A percentile compares a stretch with the other conserved stretches of the same genome.
Evolutionary conservation across 768 basidiomycete species (phyloP).

Genomic region (Leucocoprinus leucothites): DNA sequence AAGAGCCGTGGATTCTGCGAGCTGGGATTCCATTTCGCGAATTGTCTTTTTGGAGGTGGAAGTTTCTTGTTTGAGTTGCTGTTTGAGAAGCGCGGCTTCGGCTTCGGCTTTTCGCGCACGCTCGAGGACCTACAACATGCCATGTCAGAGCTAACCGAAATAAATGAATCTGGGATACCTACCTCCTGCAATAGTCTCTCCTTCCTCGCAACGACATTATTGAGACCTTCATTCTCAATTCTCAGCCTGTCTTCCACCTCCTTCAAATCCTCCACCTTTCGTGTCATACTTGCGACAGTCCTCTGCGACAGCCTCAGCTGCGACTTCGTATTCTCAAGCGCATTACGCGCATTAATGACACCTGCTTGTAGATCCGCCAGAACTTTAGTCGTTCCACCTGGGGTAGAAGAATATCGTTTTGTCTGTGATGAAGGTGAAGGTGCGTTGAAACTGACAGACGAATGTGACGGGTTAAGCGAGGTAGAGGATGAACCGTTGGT

Average conservation of each 20-base stretch:
- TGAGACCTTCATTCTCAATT: conserved; percentile 83
- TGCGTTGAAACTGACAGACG: too few species aligned
- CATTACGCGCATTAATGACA: conserved; percentile 72
- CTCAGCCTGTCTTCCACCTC: conserved; percentile 80
- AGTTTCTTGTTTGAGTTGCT: conserved; percentile 72
- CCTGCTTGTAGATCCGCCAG: conserved; percentile 85
- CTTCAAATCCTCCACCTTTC: conserved; percentile 86
- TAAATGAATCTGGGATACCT: conserved; percentile 19
- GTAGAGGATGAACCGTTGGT: conserved; percentile 28
- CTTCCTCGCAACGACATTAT: conserved; percentile 85
- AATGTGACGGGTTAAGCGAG: conserved; percentile 34
- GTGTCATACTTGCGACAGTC: conserved; percentile 78
- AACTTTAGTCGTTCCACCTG: conserved; percentile 83
- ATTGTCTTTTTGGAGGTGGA: conserved; percentile 69
- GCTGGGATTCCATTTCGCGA: conserved; percentile 75
- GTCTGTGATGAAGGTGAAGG: conserved; percentile 39
- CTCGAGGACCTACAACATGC: conserved; percentile 68
- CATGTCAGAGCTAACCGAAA: too few species aligned
- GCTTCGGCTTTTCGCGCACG: conserved; percentile 85
- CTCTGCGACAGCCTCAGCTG: conserved; percentile 81
- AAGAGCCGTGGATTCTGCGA: conserved; percentile 71
- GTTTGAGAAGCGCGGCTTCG: conserved; percentile 64
- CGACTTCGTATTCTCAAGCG: conserved; percentile 82
- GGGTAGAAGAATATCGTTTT: conserved; percentile 55
- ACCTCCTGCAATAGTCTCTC: conserved; percentile 87